Evolutionary conservation across 306 rosid genomes (phyloP).

Genomic region (Gastrolobium bilobum): DNA sequence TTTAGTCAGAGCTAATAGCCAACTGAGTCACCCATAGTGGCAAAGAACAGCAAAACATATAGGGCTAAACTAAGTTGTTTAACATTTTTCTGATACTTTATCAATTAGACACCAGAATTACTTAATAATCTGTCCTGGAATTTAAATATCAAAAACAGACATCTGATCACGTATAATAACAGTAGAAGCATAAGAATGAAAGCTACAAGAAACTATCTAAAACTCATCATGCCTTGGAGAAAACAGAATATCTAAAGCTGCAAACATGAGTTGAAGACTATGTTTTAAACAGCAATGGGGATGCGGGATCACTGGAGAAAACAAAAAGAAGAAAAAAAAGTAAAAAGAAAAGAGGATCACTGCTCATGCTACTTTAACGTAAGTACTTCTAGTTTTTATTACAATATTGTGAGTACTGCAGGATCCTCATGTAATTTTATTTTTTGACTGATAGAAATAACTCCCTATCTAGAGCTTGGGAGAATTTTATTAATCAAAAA

Average conservation of each 20-base stretch:
- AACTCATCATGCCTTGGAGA: slow-evolving; percentile 8
- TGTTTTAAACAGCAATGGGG: neutral
- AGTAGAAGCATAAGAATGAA: neutral
- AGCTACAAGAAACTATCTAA: neutral
- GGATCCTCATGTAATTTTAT: too few species aligned
- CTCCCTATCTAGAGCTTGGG: too few species aligned
- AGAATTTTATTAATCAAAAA: too few species aligned
- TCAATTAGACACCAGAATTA: neutral
- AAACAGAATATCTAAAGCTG: slow-evolving; percentile 2
- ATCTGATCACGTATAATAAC: neutral
- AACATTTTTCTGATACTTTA: neutral
- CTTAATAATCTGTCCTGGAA: neutral
- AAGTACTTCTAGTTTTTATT: too few species aligned
- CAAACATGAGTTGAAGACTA: slow-evolving; percentile 10
- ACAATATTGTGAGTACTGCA: too few species aligned
- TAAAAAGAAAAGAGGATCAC: too few species aligned
- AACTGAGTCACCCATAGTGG: neutral
- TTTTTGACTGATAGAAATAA: too few species aligned
- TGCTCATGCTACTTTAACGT: too few species aligned
- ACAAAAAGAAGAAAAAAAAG: too few species aligned
- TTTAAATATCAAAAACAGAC: neutral
- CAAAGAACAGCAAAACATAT: neutral
- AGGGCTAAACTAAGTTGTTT: neutral
- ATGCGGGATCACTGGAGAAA: neutral
- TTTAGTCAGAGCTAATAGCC: neutral